Evolutionary conservation across 2,329 filamentous ascomycete species (phyloP), one percentile per base, ranked within the genome.

Genomic region (Venturia oleaginea): DNA sequence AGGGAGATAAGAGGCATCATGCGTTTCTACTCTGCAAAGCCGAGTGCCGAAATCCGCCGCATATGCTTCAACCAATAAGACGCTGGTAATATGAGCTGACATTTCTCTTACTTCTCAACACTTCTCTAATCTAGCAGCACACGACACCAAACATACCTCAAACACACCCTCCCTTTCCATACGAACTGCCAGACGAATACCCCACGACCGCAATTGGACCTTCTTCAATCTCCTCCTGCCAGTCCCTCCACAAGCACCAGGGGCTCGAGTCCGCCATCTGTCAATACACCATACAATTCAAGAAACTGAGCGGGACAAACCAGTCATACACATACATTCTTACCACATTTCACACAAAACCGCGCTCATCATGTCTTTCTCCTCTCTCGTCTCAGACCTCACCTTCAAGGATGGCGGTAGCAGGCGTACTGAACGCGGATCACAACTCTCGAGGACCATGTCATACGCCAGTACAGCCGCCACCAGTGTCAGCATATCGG

Each of bases 401-500:
- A 79, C 78, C 61, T 79, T 77, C 73, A 77, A 79, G 66, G 79
- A 79, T 68, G 73, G 71, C 65, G 73, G 73, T 66, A 72, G 72
- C 65, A 57, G 24, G 11, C 72, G 72, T 66, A 71, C 75, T 65
- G 77, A 80, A 68, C 72, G 72, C 65, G 77, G 78, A 67, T 79
- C 78, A 7, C 76, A 78, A 54, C 71, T 77, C 65, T 81, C 79
- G 6, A 74, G 78, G 65, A 77, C 78, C 24, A 72, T 74, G 59
- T 81, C 79, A 27, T 81, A 81, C 68, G 78, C 78, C 68, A 81
- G 79, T 70, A 82, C 80, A 24, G 77, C 79, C 27, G 80, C 80
- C 59, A 82, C 80, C 38, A 80, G 78, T 69, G 79, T 82, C 68
- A 80, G 77, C 77, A 80, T 82, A 63, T 74, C 75, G 30, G 80